A percentile compares a stretch with the other conserved stretches of the same genome.
Conservation (phyloP, 176 grass and related monocot species). For the Hordeum marinum region DNA sequence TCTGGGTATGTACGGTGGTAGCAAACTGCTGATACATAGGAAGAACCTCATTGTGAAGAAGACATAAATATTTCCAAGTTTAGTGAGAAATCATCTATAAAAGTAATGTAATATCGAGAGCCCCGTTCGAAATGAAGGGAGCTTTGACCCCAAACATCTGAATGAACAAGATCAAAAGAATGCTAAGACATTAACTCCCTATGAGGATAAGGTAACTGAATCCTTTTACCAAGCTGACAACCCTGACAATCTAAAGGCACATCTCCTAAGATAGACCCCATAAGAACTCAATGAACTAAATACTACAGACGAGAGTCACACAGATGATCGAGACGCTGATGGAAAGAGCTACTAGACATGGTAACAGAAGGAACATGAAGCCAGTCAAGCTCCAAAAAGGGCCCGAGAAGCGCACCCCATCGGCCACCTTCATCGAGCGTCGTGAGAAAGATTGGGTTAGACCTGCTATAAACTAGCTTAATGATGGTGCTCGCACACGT, state of each 20-base stretch:
- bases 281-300: not conserved
- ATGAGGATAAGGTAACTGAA: not conserved
- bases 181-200: not conserved
- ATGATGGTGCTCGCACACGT: too few species aligned
- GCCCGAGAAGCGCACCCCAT: too few species aligned
- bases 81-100: not conserved
- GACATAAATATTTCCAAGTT: not conserved
- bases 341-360: not conserved
- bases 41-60: not conserved
- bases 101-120: not conserved
- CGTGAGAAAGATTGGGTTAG: too few species aligned
- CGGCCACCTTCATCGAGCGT: too few species aligned
- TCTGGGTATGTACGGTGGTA: too few species aligned
- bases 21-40: not conserved
- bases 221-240: not conserved
- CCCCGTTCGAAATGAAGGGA: not conserved
- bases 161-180: not conserved
- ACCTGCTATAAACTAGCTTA: too few species aligned
- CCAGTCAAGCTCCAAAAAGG: too few species aligned
- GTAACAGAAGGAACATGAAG: not conserved
- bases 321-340: not conserved
- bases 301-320: not conserved
- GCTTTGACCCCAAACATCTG: not conserved
- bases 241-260: not conserved
- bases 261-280: not conserved